A percentile compares a stretch with the other conserved stretches of the same genome.
Evolutionary conservation across 2,329 filamentous ascomycete genomes (phyloP).

Genomic region (Diaporthe amygdali): DNA sequence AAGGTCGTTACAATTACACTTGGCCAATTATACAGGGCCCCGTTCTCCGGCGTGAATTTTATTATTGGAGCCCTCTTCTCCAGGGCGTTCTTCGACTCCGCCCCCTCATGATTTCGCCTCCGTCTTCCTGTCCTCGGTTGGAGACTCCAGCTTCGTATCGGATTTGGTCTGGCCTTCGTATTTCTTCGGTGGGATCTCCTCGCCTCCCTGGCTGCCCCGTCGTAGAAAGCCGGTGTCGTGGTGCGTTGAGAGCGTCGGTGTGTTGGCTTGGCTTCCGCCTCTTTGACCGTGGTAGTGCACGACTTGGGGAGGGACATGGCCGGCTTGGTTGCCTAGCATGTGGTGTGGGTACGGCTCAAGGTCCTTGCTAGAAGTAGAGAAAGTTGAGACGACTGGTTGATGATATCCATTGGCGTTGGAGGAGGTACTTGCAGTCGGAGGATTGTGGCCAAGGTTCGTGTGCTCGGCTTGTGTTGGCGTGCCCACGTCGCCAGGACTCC

Average conservation of each 20-base stretch:
- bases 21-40: slow-evolving; percentile 9
- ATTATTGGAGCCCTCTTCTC: neutral
- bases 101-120: slow-evolving; percentile 19
- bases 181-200: slow-evolving; percentile 36
- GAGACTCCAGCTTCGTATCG: slow-evolving; percentile 41
- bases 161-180: slow-evolving; percentile 46
- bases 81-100: neutral
- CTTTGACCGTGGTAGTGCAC: slow-evolving; percentile 71
- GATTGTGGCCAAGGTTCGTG: slow-evolving; percentile 48
- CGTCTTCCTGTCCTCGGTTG: slow-evolving; percentile 32
- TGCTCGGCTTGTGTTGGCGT: slow-evolving; percentile 69
- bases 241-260: slow-evolving; percentile 61
- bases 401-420: slow-evolving; percentile 65
- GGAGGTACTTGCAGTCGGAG: slow-evolving; percentile 48
- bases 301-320: slow-evolving; percentile 68
- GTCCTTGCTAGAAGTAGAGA: slow-evolving; percentile 74
- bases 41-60: neutral
- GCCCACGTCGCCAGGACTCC: slow-evolving; percentile 59
- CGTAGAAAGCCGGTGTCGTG: slow-evolving; percentile 53
- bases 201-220: slow-evolving; percentile 54
- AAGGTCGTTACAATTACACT: slow-evolving; percentile 26
- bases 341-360: slow-evolving; percentile 72
- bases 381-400: slow-evolving; percentile 71
- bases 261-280: slow-evolving; percentile 71
- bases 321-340: slow-evolving; percentile 65